Base-by-base conservation (phyloP, 352 stramenopile genomes). In the Pythium rhizo-oryzae region DNA sequence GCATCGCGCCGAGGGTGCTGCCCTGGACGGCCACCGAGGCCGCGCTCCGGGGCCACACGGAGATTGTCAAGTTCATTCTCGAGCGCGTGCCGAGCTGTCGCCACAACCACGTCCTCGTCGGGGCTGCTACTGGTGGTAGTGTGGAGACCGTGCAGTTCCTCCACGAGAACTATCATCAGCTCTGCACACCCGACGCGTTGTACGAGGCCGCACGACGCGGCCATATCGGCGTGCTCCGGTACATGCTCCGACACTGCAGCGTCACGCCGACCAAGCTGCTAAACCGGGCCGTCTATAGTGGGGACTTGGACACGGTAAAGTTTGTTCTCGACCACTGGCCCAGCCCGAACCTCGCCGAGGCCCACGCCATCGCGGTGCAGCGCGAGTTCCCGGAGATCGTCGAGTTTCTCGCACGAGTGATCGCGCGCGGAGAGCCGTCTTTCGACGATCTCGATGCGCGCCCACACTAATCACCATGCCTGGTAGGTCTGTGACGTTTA, bases 101-200 rank as follows among this genome's bases (percentile, higher is more conserved):
- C 35, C 53, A 59, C 33, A 30, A 59, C 28, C 53, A 59, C 23
- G 53, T 59, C 30, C 39, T 59, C 5, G 35, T 47, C 6, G 53
- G 30, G 18, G 53, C 53, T 18, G 53, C 53, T 12, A 51, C 11
- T 1, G 35, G 35, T n/a, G 55, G 55, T 4, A 33, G 8, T 12
- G 9, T 50, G 13, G 55, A 50, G 55, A 51, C 37, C 13, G 55
- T 61, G 30, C n/a, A 37, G 39, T 61, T 39, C 33, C 55, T 61
- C 35, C 35, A 61, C 37, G 53, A 61, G 24, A 61, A 61, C 35
- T 59, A 59, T 30, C 53, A 59, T 15, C 30, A 28, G 15, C 33
- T 49, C 35, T 59, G 53, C 53, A 59, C 35, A 1, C 18, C 30
- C 12, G 15, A 19, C 9, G 35, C 53, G 13, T 30, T 59, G 19